Percentiles rank a stretch among this genome's conserved stretches.
Conservation (phyloP, 202 grass and related monocot species). For the Carex sylvatica region DNA sequence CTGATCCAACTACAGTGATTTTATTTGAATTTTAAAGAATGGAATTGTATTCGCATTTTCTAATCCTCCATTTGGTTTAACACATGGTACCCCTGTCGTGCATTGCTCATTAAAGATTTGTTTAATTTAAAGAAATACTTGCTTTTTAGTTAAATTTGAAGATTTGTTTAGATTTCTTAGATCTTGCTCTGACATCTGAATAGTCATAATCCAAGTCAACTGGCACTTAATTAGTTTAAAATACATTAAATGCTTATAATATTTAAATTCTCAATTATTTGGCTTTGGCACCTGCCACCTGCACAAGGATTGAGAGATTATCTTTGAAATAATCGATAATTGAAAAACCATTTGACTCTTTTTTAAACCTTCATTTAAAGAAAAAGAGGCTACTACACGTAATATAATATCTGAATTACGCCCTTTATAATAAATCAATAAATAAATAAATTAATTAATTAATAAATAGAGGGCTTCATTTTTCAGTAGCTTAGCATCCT, state of each 20-base stretch:
- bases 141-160: neutral
- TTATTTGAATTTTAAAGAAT: slow-evolving; percentile 2
- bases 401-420: too few relatives aligned
- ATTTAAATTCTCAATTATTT: neutral
- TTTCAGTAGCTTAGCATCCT: neutral
- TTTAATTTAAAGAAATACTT: neutral
- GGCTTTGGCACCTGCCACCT: neutral
- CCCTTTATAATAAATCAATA: neutral
- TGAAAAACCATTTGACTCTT: neutral
- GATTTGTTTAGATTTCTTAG: neutral
- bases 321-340: slow-evolving; percentile 6
- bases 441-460: too few relatives aligned
- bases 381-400: neutral
- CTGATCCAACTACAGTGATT: neutral
- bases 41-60: neutral
- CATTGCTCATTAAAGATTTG: neutral
- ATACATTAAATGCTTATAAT: neutral
- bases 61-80: neutral
- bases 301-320: neutral
- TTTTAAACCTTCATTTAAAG: neutral
- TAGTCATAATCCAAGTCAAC: neutral
- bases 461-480: neutral
- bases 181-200: neutral
- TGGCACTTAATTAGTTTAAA: neutral
- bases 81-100: neutral